Conservation (phyloP, 129 eudicot genomes). For the Smallanthus sonchifolius region DNA sequence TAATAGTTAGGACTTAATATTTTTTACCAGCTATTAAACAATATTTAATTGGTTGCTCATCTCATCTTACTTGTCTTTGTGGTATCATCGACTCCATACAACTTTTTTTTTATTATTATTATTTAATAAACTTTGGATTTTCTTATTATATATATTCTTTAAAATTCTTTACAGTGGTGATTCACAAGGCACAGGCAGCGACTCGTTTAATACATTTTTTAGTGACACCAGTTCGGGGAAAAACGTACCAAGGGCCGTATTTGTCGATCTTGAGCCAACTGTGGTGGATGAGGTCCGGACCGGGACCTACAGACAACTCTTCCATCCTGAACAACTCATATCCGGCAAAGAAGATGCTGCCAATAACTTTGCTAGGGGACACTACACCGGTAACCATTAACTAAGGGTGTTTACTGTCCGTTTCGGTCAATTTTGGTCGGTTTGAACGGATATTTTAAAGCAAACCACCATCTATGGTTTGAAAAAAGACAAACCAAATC, state of each 20-base stretch:
- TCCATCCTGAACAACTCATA: conserved; percentile 64
- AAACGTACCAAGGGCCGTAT: conserved; percentile 57
- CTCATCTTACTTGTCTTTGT: too few species aligned
- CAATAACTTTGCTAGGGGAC: conserved; percentile 66
- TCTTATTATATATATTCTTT: background rate
- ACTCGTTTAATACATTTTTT: conserved; percentile 57
- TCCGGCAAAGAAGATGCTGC: conserved; percentile 73
- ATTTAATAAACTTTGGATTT: background rate
- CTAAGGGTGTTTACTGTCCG: background rate
- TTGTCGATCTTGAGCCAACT: conserved; percentile 55
- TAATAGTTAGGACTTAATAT: too few species aligned
- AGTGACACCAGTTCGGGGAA: conserved; percentile 53
- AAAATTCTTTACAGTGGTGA: conserved; percentile 32
- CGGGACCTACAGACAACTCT: conserved; percentile 47
- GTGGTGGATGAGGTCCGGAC: conserved; percentile 52
- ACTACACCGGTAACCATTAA: conserved; percentile 39
- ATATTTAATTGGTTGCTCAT: too few species aligned
- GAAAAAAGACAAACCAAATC: too few species aligned
- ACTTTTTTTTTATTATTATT: too few species aligned
- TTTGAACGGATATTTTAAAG: background rate
- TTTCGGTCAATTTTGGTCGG: background rate
- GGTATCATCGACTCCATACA: too few species aligned
- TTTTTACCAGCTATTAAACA: too few species aligned
- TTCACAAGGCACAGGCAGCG: conserved; percentile 32
- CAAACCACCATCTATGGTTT: background rate